These are phyloP conservation scores for Cyclospora cayetanensis DNA, from an alignment of 169 alveolate species.

Conservation along the genomic window DNA sequence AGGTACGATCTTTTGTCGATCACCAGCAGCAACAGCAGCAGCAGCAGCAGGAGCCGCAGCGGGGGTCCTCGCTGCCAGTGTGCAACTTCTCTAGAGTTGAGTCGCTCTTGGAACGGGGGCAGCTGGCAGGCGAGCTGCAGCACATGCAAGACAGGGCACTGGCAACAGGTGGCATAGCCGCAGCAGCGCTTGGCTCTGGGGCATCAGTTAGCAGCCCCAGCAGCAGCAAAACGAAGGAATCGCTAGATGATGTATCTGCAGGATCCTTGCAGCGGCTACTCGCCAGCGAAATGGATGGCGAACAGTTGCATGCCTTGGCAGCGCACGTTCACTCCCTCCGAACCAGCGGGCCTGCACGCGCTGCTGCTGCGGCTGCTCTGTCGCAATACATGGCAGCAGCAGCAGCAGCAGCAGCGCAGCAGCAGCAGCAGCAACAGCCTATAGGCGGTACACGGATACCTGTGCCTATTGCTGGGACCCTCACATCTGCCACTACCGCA, in stretches of 20 bases:
- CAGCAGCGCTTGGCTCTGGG: background rate
- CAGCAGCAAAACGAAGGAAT: slow-evolving; percentile 2
- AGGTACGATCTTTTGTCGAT: background rate
- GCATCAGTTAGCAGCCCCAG: background rate
- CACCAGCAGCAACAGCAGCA: slow-evolving; percentile 41
- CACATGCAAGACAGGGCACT: slow-evolving; percentile 8
- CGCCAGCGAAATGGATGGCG: background rate
- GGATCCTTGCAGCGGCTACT: slow-evolving; percentile 28
- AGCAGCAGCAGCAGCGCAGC: background rate
- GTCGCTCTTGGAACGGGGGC: slow-evolving; percentile 33
- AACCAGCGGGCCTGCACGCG: slow-evolving; percentile 13
- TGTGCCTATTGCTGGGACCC: background rate
- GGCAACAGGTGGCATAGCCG: background rate
- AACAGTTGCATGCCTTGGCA: slow-evolving; percentile 26
- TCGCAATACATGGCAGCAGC: slow-evolving; percentile 38
- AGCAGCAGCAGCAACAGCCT: slow-evolving; percentile 28
- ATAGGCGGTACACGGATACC: background rate
- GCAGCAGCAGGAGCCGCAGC: slow-evolving; percentile 43
- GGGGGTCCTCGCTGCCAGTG: slow-evolving; percentile 39
- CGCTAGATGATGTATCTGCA: background rate
- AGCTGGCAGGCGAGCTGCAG: slow-evolving; percentile 13
- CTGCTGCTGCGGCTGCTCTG: slow-evolving; percentile 54
- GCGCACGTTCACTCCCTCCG: slow-evolving; percentile 35
- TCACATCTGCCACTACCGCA: slow-evolving; percentile 3
- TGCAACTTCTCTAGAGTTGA: slow-evolving; percentile 19